Base-by-base conservation (phyloP, 2,329 filamentous ascomycete species). In the Dactylellina drechsleri region DNA sequence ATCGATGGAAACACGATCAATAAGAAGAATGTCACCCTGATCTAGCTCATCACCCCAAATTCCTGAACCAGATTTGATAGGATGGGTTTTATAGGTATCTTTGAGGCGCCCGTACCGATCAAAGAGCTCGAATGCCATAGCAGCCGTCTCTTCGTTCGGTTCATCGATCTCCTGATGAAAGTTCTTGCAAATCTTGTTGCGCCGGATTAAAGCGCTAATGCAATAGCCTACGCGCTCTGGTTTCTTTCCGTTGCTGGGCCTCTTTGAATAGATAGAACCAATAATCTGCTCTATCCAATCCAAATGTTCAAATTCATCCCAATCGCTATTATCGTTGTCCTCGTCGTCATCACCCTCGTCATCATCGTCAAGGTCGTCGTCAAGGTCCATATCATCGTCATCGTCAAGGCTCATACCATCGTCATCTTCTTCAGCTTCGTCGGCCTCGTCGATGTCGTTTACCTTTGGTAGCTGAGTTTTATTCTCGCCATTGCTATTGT, bases 131-230 rank as follows among this genome's bases (percentile, higher is more conserved):
- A 83, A 81, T 13, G 80, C 82, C 18, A 83, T 72, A 15, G 73
- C 40, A 54, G 79, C 78, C 16, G 79, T 78, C 41, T 81, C 80
- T 66, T 77, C 50, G 49, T 78, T 78, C 28, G 77, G 76, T 61
- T 71, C 76, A 61, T 83, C 80, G 80, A 83, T 83, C 2, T 80
- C 66, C 28, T 73, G 49, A 79, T 80, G 81, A 77, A 83, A 83
- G 6, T 26, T 53, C 20, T 65, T 61, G 45, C 62, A 2, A 10
- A 58, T 58, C 7, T 58, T 15, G 10, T n/a, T 8, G 7, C 54
- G 28, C n/a, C 28, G 23, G 5, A 58, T 58, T 31, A 58, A 45
- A 18, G 31, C 54, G 41, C 54, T 26, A 2, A n/a, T 13, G 36
- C 16, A 58, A 23, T 3, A 23, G 3, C 54, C 54, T 7, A 58